Percentiles rank a stretch among this genome's conserved stretches.
These are phyloP conservation scores for Pleurotus tuoliensis DNA, from an alignment of 768 basidiomycete genomes.

Conservation along the genomic window DNA sequence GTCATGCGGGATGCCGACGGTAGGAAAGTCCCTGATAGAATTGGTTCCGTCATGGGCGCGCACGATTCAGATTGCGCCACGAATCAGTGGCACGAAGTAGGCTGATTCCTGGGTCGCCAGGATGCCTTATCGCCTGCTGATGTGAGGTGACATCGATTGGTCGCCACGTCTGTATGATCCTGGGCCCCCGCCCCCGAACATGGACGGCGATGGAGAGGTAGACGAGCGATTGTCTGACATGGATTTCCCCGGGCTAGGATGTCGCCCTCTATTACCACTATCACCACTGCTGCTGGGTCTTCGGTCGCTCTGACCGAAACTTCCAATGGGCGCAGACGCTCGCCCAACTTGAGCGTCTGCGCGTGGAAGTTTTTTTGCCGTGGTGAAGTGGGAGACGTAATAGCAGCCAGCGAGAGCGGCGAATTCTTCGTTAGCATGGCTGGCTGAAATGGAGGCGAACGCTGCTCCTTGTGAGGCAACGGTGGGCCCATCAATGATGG, in stretches of 20 bases:
- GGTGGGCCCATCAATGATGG: neutral
- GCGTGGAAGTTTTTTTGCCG: constrained; percentile 76
- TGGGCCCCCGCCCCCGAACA: neutral
- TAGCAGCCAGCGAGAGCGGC: constrained; percentile 35
- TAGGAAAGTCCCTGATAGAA: neutral
- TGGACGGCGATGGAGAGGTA: neutral
- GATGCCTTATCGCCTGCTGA: neutral
- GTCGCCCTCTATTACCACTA: neutral
- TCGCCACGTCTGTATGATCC: neutral
- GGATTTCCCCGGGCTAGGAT: neutral
- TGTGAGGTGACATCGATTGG: neutral
- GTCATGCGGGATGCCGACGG: neutral
- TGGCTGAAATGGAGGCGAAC: neutral
- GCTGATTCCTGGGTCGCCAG: neutral
- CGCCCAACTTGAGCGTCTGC: constrained; percentile 78
- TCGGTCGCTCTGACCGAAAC: constrained; percentile 28
- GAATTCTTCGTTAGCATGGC: constrained; percentile 22
- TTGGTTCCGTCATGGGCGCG: neutral
- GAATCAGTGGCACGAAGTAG: neutral
- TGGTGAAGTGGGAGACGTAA: constrained; percentile 30
- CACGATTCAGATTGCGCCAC: neutral
- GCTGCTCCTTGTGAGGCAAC: neutral
- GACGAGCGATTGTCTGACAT: neutral
- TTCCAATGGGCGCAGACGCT: constrained; percentile 60
- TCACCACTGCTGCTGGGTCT: constrained; percentile 31